Conservation (phyloP, 495 filamentous ascomycete genomes). For the Geopyxis carbonaria region DNA sequence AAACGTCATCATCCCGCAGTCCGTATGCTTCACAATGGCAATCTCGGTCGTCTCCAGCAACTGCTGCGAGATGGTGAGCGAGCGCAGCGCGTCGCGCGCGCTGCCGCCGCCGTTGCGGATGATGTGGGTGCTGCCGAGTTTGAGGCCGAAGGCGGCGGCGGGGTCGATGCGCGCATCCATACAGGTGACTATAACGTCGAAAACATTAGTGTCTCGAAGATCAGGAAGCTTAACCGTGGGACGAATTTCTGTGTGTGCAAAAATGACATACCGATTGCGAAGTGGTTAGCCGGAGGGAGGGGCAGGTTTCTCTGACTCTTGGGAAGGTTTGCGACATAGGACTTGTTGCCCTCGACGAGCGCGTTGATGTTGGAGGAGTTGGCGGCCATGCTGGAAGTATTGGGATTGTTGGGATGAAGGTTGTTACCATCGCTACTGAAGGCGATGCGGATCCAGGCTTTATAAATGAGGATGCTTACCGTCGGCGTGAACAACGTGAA, state of each 20-base stretch:
- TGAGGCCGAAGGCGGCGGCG: conserved; percentile 51
- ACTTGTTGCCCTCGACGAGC: conserved; percentile 38
- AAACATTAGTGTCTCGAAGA: conserved; percentile 4
- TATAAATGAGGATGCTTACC: too few relatives aligned
- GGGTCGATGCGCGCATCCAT: conserved; percentile 77
- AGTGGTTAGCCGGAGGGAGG: conserved; percentile 58
- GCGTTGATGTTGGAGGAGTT: too few relatives aligned
- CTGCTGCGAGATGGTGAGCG: conserved; percentile 64
- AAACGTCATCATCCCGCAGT: conserved; percentile 73
- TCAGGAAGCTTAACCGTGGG: too few relatives aligned
- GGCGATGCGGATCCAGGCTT: too few relatives aligned
- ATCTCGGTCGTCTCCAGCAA: conserved; percentile 65
- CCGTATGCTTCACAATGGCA: conserved; percentile 60
- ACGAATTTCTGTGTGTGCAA: too few relatives aligned
- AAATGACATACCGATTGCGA: conserved; percentile 34
- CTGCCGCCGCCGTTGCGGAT: conserved; percentile 64
- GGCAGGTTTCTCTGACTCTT: conserved; percentile 40
- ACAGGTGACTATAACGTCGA: conserved; percentile 42
- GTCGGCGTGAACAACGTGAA: too few relatives aligned
- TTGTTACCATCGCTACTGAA: too few relatives aligned
- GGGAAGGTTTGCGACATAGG: conserved; percentile 45
- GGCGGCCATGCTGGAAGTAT: too few relatives aligned
- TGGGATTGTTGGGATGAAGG: too few relatives aligned
- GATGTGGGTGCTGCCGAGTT: conserved; percentile 61
- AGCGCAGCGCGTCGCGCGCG: conserved; percentile 50